Evolutionary conservation across 768 basidiomycete genomes (phyloP).

Genomic region (Russula vinacea): DNA sequence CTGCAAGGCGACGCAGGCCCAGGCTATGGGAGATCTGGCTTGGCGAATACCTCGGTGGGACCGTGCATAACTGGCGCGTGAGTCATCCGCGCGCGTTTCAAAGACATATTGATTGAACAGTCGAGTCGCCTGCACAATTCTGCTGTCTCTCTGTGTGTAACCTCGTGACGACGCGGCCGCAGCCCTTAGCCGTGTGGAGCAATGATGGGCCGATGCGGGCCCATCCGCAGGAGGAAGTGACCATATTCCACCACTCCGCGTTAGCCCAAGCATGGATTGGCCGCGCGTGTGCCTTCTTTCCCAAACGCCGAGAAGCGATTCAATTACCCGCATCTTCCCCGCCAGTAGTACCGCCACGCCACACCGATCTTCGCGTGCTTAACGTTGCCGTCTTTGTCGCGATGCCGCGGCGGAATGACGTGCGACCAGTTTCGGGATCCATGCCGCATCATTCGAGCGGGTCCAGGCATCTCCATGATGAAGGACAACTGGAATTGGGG

Average conservation of each 20-base stretch:
- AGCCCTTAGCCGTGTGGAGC: constrained; percentile 28
- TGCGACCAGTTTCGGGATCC: not conserved
- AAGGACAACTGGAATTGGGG: constrained; percentile 15
- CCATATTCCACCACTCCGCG: not conserved
- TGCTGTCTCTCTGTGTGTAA: not conserved
- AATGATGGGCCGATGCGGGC: not conserved
- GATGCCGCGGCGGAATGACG: constrained; percentile 18
- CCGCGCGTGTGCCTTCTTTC: not conserved
- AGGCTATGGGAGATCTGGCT: constrained; percentile 24
- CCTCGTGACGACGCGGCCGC: not conserved
- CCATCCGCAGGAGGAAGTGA: not conserved
- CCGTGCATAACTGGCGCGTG: constrained; percentile 16
- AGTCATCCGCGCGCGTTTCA: not conserved
- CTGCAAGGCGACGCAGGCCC: constrained; percentile 1
- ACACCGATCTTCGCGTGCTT: constrained; percentile 5
- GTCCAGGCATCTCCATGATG: not conserved
- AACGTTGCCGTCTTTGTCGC: constrained; percentile 24
- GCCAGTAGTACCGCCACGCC: not conserved
- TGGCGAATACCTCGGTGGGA: not conserved
- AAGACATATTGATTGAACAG: not conserved
- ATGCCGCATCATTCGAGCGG: not conserved
- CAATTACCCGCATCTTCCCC: not conserved
- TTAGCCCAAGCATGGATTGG: constrained; percentile 16
- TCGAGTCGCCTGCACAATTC: not conserved
- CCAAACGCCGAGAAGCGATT: not conserved